These are phyloP conservation scores for Eragrostis tef DNA, from an alignment of 202 grass and related monocot species.

Conservation along the genomic window DNA sequence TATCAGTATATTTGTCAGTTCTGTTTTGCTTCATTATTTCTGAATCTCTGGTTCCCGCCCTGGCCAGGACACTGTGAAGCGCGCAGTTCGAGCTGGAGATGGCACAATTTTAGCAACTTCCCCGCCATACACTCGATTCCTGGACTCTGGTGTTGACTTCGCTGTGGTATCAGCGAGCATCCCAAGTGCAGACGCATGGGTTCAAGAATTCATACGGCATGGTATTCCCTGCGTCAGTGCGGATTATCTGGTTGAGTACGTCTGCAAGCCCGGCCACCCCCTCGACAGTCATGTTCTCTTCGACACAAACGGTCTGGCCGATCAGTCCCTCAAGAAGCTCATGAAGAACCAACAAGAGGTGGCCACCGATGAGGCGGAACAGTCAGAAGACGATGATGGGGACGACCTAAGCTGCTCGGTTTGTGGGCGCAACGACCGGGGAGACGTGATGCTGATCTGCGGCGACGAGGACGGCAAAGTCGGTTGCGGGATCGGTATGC, in stretches of 20 bases:
- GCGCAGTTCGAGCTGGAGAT: constrained; percentile 75
- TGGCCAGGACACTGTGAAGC: constrained; percentile 83
- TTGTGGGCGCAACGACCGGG: constrained; percentile 62
- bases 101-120: constrained; percentile 83
- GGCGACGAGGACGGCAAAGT: too few species aligned
- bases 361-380: constrained; percentile 22
- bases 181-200: constrained; percentile 68
- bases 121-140: constrained; percentile 75
- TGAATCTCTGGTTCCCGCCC: constrained; percentile 8
- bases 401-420: constrained; percentile 60
- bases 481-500: constrained; percentile 72
- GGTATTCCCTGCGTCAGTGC: constrained; percentile 64
- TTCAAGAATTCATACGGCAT: constrained; percentile 69
- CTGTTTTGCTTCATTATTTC: not conserved
- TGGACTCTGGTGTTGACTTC: constrained; percentile 68
- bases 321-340: constrained; percentile 62
- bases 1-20: constrained; percentile 12
- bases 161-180: constrained; percentile 63
- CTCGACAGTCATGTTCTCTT: constrained; percentile 75
- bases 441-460: constrained; percentile 83
- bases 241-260: constrained; percentile 82
- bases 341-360: constrained; percentile 59
- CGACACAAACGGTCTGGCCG: constrained; percentile 58
- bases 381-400: constrained; percentile 21
- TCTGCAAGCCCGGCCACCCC: constrained; percentile 70